Conservation (phyloP, 148 eudicot species). For the Chenopodium formosanum region DNA sequence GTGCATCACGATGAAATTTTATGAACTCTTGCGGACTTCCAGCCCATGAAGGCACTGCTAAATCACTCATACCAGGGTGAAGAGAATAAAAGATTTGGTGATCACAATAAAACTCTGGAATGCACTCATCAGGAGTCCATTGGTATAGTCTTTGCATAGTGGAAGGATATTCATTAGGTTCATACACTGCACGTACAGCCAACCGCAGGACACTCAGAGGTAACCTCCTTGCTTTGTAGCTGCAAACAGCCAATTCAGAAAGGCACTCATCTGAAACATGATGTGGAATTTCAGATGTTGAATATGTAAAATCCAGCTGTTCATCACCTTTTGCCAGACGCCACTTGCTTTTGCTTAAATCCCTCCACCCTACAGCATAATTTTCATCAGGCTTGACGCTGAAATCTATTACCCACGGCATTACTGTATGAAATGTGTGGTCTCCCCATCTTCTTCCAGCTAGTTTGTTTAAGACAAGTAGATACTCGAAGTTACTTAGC, state of each 20-base stretch:
- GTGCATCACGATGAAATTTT: slow-evolving; percentile 74
- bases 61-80: slow-evolving; percentile 83
- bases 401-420: slow-evolving; percentile 99
- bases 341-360: slow-evolving; percentile 96
- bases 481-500: slow-evolving; percentile 85
- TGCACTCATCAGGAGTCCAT: slow-evolving; percentile 99
- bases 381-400: slow-evolving; percentile 73
- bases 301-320: slow-evolving; percentile 93
- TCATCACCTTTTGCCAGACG: slow-evolving; percentile 98
- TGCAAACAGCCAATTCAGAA: slow-evolving; percentile 98
- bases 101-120: slow-evolving; percentile 96
- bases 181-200: slow-evolving; percentile 97
- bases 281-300: slow-evolving; percentile 94
- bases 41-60: slow-evolving; percentile 92
- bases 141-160: slow-evolving; percentile 92
- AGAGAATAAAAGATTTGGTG: slow-evolving; percentile 66
- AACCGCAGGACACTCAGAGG: slow-evolving; percentile 77
- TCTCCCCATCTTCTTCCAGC: slow-evolving; percentile 99
- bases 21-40: slow-evolving; percentile 74
- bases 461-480: slow-evolving; percentile 74
- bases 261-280: slow-evolving; percentile 98
- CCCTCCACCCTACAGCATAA: slow-evolving; percentile 74
- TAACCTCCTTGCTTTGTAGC: slow-evolving; percentile 96
- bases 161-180: slow-evolving; percentile 97
- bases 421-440: slow-evolving; percentile 86